These are phyloP conservation scores for Fusarium nygamai DNA, from an alignment of 2,329 filamentous ascomycete species.

Conservation along the genomic window DNA sequence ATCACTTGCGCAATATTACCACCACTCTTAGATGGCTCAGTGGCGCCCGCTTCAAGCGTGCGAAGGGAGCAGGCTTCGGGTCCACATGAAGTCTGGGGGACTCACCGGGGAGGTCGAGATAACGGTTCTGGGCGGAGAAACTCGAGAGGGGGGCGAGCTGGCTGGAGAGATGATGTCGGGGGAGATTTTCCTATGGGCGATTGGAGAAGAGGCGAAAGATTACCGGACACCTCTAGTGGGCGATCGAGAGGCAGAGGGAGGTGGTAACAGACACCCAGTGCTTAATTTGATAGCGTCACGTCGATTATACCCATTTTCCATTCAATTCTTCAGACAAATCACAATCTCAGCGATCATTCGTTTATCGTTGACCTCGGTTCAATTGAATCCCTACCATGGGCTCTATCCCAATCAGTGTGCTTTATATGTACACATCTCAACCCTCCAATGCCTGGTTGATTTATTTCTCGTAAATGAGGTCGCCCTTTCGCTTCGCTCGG, in stretches of 20 bases:
- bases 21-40: constrained; percentile 76
- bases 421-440: constrained; percentile 55
- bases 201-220: constrained; percentile 72
- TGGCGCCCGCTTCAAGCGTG: constrained; percentile 67
- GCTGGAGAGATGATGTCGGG: constrained; percentile 52
- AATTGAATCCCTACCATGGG: constrained; percentile 34
- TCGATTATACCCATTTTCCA: constrained; percentile 44
- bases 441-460: constrained; percentile 18
- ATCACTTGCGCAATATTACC: constrained; percentile 84
- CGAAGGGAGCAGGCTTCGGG: constrained; percentile 39
- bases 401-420: constrained; percentile 44
- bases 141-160: constrained; percentile 50
- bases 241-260: constrained; percentile 43
- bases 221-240: constrained; percentile 62
- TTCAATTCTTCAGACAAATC: constrained; percentile 8
- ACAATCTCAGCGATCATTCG: not conserved
- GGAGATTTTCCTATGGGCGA: constrained; percentile 62
- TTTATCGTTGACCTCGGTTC: constrained; percentile 25
- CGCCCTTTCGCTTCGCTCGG: constrained; percentile 87
- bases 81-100: constrained; percentile 37
- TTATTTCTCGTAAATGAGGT: constrained; percentile 83
- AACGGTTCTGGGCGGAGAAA: constrained; percentile 47
- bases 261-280: constrained; percentile 38
- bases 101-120: constrained; percentile 41
- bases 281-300: constrained; percentile 19